Percentiles rank a stretch among this genome's conserved stretches.
Conservation (phyloP, 2,329 filamentous ascomycete genomes). For the Trichophyton verrucosum region DNA sequence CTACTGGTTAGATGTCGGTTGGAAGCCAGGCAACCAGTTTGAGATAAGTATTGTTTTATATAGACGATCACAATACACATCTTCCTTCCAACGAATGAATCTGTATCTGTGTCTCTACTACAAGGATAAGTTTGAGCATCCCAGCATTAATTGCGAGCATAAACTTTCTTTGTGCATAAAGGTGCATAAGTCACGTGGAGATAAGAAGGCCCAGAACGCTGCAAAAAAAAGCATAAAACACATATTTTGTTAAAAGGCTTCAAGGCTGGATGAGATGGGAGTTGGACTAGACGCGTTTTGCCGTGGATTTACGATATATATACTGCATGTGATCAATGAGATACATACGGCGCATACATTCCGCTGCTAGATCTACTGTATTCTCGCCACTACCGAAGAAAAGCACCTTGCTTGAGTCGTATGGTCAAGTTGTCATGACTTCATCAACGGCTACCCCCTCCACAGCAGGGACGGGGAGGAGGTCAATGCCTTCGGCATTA, state of each 20-base stretch:
- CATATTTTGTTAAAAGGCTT: too few relatives aligned
- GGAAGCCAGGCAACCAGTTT: not conserved
- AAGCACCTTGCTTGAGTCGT: too few relatives aligned
- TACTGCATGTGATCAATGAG: not conserved
- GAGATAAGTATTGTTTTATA: not conserved
- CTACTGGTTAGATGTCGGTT: not conserved
- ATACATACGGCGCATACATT: not conserved
- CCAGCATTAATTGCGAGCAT: too few relatives aligned
- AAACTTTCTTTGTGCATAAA: too few relatives aligned
- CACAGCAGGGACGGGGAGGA: slow-evolving; percentile 20
- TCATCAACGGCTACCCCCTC: not conserved
- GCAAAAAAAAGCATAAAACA: too few relatives aligned
- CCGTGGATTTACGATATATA: not conserved
- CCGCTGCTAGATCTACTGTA: not conserved
- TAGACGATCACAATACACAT: not conserved
- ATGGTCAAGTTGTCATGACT: not conserved
- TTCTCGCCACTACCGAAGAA: not conserved
- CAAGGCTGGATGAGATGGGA: too few relatives aligned
- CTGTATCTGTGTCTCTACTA: not conserved
- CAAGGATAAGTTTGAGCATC: too few relatives aligned
- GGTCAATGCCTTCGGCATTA: slow-evolving; percentile 47
- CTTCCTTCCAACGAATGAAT: not conserved
- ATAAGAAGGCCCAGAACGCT: too few relatives aligned
- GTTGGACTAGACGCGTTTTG: too few relatives aligned
- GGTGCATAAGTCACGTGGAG: too few relatives aligned